phyloP scores from a whole-genome alignment of 768 basidiomycete species.

The Vararia minispora region DNA sequence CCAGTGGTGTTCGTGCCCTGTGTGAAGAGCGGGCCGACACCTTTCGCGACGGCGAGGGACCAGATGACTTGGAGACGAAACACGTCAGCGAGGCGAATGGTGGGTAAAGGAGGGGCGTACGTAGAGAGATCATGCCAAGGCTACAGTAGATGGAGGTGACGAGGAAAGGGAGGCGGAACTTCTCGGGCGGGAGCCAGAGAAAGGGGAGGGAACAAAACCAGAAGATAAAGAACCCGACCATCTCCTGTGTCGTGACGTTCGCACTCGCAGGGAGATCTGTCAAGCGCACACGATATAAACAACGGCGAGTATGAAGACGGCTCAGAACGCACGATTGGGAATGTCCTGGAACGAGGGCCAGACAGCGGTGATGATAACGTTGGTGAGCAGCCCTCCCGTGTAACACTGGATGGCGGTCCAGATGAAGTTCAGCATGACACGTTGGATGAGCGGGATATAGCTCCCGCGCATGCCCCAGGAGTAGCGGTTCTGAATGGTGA shows the following conservation, averaged over 20 bases:
- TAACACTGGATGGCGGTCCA: background rate
- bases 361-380: slow-evolving; percentile 13
- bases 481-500: no score
- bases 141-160: slow-evolving; percentile 5
- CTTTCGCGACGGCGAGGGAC: slow-evolving; percentile 13
- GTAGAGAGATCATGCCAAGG: background rate
- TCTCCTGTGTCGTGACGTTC: slow-evolving; percentile 8
- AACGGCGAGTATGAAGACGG: no score
- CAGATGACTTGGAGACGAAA: slow-evolving; percentile 14
- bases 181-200: slow-evolving; percentile 15
- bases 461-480: no score
- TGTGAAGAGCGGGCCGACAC: slow-evolving; percentile 12
- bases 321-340: slow-evolving; percentile 12
- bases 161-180: slow-evolving; percentile 14
- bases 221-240: slow-evolving; percentile 9
- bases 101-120: background rate
- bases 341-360: slow-evolving; percentile 14
- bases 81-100: slow-evolving; percentile 10
- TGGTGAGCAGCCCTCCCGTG: no score
- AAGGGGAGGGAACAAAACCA: slow-evolving; percentile 15
- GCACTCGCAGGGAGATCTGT: no score
- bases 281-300: no score
- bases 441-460: no score
- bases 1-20: background rate
- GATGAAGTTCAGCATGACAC: no score